phyloP scores from a whole-genome alignment of 148 eudicot species.

The Hydrangea macrophylla region DNA sequence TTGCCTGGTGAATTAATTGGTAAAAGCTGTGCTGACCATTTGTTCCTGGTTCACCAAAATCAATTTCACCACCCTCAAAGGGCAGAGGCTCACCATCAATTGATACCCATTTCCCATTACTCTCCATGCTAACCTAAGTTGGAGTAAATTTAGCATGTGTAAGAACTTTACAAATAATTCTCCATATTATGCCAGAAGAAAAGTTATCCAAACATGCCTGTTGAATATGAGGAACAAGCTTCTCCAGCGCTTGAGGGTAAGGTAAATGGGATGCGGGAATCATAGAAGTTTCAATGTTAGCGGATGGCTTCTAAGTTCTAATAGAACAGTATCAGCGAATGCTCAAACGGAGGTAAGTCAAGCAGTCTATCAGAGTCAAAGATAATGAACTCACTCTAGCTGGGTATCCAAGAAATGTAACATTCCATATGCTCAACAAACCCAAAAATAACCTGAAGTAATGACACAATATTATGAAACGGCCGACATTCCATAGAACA shows the following conservation, averaged over 20 bases:
- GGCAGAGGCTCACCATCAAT: slow-evolving; percentile 75
- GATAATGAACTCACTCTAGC: slow-evolving; percentile 70
- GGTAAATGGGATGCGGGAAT: slow-evolving; percentile 68
- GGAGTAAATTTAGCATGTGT: slow-evolving; percentile 4
- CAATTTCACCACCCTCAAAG: slow-evolving; percentile 76
- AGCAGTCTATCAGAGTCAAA: not conserved
- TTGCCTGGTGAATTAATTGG: slow-evolving; percentile 88
- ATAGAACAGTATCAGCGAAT: not conserved
- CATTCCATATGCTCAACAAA: slow-evolving; percentile 93
- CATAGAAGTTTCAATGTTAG: not conserved
- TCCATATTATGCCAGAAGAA: not conserved
- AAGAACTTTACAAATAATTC: slow-evolving; percentile 1
- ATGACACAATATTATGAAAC: slow-evolving; percentile 8
- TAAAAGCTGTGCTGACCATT: slow-evolving; percentile 92
- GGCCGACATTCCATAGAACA: not conserved
- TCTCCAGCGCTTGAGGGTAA: slow-evolving; percentile 79
- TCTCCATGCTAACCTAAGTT: slow-evolving; percentile 83
- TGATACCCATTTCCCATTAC: slow-evolving; percentile 90
- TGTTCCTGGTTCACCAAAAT: slow-evolving; percentile 93
- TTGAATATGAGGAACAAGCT: slow-evolving; percentile 84
- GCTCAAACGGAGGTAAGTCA: not conserved
- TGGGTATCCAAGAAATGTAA: slow-evolving; percentile 90
- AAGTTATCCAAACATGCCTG: slow-evolving; percentile 40
- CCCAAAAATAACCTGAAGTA: slow-evolving; percentile 87
- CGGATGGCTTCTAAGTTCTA: slow-evolving; percentile 1